Base-by-base conservation (phyloP, 345 rosid genomes). In the Melaleuca alternifolia region DNA sequence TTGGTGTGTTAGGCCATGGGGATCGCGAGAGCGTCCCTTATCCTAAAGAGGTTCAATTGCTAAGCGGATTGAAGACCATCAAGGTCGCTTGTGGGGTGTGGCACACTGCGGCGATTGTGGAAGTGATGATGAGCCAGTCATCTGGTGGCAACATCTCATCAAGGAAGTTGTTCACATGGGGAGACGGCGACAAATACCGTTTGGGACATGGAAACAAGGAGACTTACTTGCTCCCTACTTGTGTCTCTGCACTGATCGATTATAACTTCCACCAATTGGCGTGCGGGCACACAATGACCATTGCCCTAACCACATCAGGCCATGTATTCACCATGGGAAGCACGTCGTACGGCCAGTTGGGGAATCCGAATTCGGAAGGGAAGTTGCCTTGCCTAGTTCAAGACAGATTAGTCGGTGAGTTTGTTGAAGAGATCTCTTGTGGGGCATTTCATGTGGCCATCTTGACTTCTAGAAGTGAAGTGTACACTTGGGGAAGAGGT, bases 31-130 rank as follows among this genome's bases (percentile, higher is more conserved):
- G 94, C 86, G 87, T 94, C 89, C 62, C 93, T 2, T 91, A 88
- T 87, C 99, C 99, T 54, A 97, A 89, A 89, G 98, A 96, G 92
- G 96, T 96, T 65, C 97, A 94, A 85, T 84, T 86, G 50, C 89
- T 94, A 85, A 93, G 51, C 87, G 98, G 98, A 83, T 90, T 94
- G 37, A 97, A 92, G 93, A 93, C 98, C 48, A 56, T 94, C 50
- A 95, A 95, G 91, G 98, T 97, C 83, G 98, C 99, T 23, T 95
- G 99, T 85, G 98, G 99, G 7, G 93, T 96, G 71, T 97, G 99
- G 99, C 99, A 97, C 86, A 96, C 99, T 5, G 98, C 96, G 54
- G 98, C 99, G 46, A 96, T 97, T 48, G 98, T 97, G n/a, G 98
- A 97, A 89, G 95, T 95, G 50, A 91, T 89, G 89, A 91, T 89